phyloP scores from a whole-genome alignment of 805 yeast species.

The Saccharomyces kudriavzevii region DNA sequence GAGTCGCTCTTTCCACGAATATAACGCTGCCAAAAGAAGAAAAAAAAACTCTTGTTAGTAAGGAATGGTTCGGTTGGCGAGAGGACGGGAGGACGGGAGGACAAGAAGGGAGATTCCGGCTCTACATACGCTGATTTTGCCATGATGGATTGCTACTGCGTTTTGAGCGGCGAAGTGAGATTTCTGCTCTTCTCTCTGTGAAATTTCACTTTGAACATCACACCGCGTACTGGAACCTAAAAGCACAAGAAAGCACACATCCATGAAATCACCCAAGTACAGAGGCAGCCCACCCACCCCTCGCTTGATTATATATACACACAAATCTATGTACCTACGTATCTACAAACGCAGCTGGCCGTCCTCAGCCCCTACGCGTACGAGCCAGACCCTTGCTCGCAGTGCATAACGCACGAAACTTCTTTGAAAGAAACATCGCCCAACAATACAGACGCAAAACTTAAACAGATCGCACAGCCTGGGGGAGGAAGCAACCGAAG shows the following conservation, averaged over 20 bases:
- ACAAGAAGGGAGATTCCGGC: neutral
- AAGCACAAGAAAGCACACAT: neutral
- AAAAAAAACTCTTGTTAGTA: neutral
- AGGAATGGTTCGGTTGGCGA: neutral
- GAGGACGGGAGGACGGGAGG: neutral
- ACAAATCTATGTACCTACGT: neutral
- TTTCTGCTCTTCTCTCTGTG: neutral
- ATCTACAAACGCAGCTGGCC: neutral
- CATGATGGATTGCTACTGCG: neutral
- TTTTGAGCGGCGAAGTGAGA: neutral
- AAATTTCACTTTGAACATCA: neutral
- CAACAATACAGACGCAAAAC: neutral
- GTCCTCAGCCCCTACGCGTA: neutral
- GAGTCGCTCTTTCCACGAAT: constrained; percentile 28
- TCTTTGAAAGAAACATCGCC: too few relatives aligned
- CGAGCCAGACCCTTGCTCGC: neutral
- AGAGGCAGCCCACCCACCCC: neutral
- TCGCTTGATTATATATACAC: too few relatives aligned
- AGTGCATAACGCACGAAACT: neutral
- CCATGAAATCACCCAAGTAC: neutral
- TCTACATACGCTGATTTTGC: neutral
- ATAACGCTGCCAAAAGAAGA: constrained; percentile 16
- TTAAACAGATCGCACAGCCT: neutral
- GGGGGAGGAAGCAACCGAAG: neutral
- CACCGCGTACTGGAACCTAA: neutral